Percentiles rank a stretch among this genome's conserved stretches.
Conservation (phyloP, 306 rosid species). For the Leucaena leucocephala region DNA sequence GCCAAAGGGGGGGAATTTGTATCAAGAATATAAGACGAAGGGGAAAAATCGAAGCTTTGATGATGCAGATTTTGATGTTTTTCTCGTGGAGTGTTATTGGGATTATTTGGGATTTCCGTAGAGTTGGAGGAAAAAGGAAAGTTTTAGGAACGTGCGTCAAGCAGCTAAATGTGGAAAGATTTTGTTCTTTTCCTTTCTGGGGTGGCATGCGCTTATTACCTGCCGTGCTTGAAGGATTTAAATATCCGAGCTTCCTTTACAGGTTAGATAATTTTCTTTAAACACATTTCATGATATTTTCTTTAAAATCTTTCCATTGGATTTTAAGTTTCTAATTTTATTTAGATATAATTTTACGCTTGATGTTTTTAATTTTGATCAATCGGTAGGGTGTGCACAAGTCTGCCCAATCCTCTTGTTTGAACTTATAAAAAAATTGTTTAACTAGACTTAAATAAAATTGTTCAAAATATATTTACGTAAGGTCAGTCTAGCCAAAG, state of each 20-base stretch:
- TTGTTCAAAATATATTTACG: too few relatives aligned
- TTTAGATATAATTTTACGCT: too few relatives aligned
- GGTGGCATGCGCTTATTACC: slow-evolving; percentile 14
- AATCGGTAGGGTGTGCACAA: too few relatives aligned
- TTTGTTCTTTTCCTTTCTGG: slow-evolving; percentile 36
- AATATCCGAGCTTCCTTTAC: slow-evolving; percentile 33
- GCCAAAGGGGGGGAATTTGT: background rate
- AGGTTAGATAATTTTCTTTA: slow-evolving; percentile 32
- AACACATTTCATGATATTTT: slow-evolving; percentile 25
- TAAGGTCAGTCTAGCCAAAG: too few relatives aligned
- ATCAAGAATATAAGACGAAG: background rate
- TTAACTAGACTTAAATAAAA: too few relatives aligned
- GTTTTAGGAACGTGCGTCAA: background rate
- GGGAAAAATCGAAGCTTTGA: slow-evolving; percentile 4
- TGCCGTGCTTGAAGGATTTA: slow-evolving; percentile 23
- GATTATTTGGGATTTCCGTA: background rate
- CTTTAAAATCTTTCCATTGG: slow-evolving; percentile 1
- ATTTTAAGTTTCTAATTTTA: too few relatives aligned
- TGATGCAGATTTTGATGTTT: background rate
- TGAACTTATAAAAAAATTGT: too few relatives aligned
- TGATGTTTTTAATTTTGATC: too few relatives aligned
- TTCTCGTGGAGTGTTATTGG: background rate
- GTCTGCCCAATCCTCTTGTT: too few relatives aligned
- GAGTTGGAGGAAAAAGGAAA: slow-evolving; percentile 21
- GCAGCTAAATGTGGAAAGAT: slow-evolving; percentile 41